These are phyloP conservation scores for Neonectria hederae DNA, from an alignment of 2,329 filamentous ascomycete species.

Conservation along the genomic window DNA sequence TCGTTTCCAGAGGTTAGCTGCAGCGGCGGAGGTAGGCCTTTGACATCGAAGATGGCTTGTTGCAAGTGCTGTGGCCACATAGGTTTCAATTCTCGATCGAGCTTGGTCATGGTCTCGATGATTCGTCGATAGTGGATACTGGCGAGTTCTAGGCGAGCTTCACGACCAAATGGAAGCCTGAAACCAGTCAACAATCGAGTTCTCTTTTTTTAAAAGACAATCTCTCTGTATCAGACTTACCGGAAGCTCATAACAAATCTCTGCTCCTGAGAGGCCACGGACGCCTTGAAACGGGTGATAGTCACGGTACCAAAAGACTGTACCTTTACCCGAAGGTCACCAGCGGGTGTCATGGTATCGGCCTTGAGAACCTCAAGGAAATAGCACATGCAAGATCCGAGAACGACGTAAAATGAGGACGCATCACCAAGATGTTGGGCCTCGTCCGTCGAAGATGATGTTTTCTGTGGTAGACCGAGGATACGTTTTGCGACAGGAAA, in stretches of 20 bases:
- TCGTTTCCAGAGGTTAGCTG: conserved; percentile 64
- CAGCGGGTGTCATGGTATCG: conserved; percentile 52
- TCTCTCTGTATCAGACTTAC: conserved; percentile 46
- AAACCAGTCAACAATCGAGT: conserved; percentile 21
- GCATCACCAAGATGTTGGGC: conserved; percentile 58
- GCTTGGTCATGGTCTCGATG: conserved; percentile 62
- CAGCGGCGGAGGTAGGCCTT: conserved; percentile 61
- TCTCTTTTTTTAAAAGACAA: background rate
- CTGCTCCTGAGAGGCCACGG: conserved; percentile 62
- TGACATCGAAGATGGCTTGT: conserved; percentile 61
- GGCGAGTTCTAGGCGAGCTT: conserved; percentile 60
- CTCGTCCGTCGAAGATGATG: conserved; percentile 52
- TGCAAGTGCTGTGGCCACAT: conserved; percentile 67
- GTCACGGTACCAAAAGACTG: conserved; percentile 63
- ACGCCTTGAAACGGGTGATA: conserved; percentile 61
- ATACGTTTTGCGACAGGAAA: conserved; percentile 64
- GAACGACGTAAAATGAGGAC: conserved; percentile 64
- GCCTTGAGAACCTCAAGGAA: conserved; percentile 60
- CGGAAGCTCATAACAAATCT: conserved; percentile 65
- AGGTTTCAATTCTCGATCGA: conserved; percentile 65
- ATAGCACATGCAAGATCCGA: conserved; percentile 63
- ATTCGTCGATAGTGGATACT: conserved; percentile 65
- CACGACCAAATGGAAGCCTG: conserved; percentile 55
- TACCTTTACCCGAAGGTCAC: conserved; percentile 61
- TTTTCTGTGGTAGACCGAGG: conserved; percentile 51